phyloP scores from a whole-genome alignment of 371 early-diverging fungal species.

The Encephalitozoon cuniculi region DNA sequence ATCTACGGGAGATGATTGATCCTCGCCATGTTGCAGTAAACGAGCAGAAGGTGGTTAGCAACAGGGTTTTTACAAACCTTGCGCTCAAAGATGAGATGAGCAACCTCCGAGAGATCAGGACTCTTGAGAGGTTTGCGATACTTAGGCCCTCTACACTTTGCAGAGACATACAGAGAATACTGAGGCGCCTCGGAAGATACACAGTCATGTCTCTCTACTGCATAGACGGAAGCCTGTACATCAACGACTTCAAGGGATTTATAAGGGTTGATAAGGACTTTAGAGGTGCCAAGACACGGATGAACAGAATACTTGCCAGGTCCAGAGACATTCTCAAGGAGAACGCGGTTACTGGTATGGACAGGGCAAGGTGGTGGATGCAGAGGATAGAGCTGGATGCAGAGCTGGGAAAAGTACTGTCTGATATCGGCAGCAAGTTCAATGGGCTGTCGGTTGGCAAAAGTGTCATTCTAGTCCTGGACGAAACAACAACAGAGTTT shows the following conservation, averaged over 20 bases:
- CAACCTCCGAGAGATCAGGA: background rate
- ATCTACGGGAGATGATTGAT: background rate
- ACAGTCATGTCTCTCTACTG: background rate
- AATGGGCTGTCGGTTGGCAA: background rate
- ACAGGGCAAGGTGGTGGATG: slow-evolving; percentile 42
- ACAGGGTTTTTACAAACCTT: background rate
- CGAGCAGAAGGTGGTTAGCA: background rate
- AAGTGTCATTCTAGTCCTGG: slow-evolving; percentile 9
- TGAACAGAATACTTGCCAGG: slow-evolving; percentile 8
- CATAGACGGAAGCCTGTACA: background rate
- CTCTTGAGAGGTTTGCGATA: background rate
- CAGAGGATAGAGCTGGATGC: slow-evolving; percentile 37
- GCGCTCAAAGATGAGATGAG: background rate
- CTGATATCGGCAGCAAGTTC: background rate
- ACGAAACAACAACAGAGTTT: slow-evolving; percentile 39
- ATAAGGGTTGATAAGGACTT: background rate
- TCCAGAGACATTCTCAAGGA: slow-evolving; percentile 22
- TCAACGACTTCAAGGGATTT: background rate
- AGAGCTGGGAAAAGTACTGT: slow-evolving; percentile 13
- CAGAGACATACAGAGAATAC: background rate
- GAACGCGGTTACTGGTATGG: background rate
- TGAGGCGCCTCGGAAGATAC: background rate
- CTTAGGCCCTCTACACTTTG: background rate
- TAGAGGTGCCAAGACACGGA: slow-evolving; percentile 4
- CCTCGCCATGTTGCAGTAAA: background rate